phyloP scores from a whole-genome alignment of 306 rosid genomes.

The Hylodesmum podocarpum region DNA sequence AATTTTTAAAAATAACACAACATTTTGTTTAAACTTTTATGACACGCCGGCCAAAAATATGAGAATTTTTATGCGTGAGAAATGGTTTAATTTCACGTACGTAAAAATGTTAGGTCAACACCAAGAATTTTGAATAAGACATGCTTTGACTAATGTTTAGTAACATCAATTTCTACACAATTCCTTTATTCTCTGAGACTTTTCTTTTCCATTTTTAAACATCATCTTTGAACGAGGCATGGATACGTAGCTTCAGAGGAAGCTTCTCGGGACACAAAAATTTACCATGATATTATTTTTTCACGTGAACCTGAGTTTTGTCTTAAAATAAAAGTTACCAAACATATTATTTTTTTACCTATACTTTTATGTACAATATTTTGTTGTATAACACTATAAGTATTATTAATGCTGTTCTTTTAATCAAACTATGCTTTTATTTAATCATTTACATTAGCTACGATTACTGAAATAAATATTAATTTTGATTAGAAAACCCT shows the following conservation, averaged over 20 bases:
- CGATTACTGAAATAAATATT: background rate
- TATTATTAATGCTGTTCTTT: background rate
- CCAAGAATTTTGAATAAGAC: background rate
- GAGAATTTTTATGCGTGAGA: background rate
- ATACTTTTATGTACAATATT: background rate
- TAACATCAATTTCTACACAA: background rate
- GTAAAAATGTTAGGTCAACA: background rate
- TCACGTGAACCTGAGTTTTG: background rate
- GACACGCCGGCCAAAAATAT: background rate
- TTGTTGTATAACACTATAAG: background rate
- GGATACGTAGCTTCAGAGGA: slow-evolving; percentile 13
- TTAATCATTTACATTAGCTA: background rate
- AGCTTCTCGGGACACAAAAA: background rate
- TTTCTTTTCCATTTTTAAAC: background rate
- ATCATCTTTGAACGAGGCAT: background rate
- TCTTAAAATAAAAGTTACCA: slow-evolving; percentile 9
- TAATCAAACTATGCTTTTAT: background rate
- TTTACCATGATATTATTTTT: background rate
- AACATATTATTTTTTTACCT: background rate
- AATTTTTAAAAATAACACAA: too few species aligned
- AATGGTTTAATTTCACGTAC: background rate
- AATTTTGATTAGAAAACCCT: background rate
- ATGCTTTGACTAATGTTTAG: background rate
- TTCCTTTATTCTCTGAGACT: background rate
- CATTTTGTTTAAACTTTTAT: background rate